Conservation (phyloP, 2,329 filamentous ascomycete genomes). For the Pestalotiopsis sp. region DNA sequence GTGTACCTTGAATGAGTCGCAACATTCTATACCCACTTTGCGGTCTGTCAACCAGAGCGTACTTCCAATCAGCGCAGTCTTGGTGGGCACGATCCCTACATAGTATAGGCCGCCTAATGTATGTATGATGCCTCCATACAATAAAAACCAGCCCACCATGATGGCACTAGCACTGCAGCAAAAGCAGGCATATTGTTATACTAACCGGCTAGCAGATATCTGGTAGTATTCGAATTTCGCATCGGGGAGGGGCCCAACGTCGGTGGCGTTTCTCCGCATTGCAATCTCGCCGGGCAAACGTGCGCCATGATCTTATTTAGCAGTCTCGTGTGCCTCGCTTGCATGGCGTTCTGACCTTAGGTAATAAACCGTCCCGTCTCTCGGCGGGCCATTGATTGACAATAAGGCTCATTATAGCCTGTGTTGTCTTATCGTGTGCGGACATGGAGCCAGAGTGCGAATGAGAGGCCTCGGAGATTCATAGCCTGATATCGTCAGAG, state of each 20-base stretch:
- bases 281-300: background rate
- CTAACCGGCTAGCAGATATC: background rate
- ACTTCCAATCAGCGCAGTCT: background rate
- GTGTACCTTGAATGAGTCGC: background rate
- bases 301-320: background rate
- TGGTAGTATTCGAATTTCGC: background rate
- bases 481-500: background rate
- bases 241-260: background rate
- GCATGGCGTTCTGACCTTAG: background rate
- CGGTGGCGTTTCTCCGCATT: background rate
- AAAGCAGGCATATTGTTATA: background rate
- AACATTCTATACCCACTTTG: background rate
- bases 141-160: background rate
- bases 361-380: background rate
- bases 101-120: background rate
- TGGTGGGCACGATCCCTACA: background rate
- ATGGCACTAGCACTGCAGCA: background rate
- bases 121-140: background rate
- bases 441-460: background rate
- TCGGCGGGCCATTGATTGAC: background rate
- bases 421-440: background rate
- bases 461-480: background rate
- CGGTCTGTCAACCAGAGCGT: background rate
- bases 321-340: background rate
- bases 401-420: background rate